Evolutionary conservation across 441 rosid species (phyloP).

Genomic region (Eruca vesicaria): DNA sequence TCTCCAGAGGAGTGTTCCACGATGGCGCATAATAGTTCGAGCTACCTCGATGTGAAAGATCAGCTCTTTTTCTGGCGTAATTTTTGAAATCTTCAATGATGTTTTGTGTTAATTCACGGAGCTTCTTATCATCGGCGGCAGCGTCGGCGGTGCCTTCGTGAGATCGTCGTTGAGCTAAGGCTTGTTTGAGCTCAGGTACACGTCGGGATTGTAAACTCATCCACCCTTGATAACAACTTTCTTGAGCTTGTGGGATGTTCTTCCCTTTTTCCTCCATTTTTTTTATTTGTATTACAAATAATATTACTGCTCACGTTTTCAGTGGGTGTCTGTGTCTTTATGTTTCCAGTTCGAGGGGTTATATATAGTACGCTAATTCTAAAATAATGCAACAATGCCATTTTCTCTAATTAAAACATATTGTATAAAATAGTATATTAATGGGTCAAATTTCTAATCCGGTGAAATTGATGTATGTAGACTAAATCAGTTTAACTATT

Average conservation of each 20-base stretch:
- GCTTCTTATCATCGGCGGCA: not conserved
- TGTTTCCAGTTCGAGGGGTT: slow-evolving; percentile 9
- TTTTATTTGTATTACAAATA: not conserved
- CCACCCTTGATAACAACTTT: slow-evolving; percentile 41
- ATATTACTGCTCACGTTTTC: not conserved
- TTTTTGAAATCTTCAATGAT: slow-evolving; percentile 30
- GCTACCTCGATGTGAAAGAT: slow-evolving; percentile 21
- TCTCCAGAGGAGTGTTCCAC: slow-evolving; percentile 48
- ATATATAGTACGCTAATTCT: not conserved
- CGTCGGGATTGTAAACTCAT: slow-evolving; percentile 43
- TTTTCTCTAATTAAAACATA: not conserved
- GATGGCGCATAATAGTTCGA: slow-evolving; percentile 40
- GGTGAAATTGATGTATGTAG: not conserved
- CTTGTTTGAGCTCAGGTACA: slow-evolving; percentile 31
- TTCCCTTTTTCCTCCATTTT: slow-evolving; percentile 1
- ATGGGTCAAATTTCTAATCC: not conserved
- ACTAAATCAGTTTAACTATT: not conserved
- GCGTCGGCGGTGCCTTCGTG: not conserved
- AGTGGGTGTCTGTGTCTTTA: not conserved
- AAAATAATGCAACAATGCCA: not conserved
- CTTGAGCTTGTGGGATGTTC: slow-evolving; percentile 30
- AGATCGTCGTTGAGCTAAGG: slow-evolving; percentile 1
- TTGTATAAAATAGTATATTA: not conserved
- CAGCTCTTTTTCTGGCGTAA: slow-evolving; percentile 24
- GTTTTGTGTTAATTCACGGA: slow-evolving; percentile 19